Conservation (phyloP, 139 green algal species). For the Micromonas commoda region DNA sequence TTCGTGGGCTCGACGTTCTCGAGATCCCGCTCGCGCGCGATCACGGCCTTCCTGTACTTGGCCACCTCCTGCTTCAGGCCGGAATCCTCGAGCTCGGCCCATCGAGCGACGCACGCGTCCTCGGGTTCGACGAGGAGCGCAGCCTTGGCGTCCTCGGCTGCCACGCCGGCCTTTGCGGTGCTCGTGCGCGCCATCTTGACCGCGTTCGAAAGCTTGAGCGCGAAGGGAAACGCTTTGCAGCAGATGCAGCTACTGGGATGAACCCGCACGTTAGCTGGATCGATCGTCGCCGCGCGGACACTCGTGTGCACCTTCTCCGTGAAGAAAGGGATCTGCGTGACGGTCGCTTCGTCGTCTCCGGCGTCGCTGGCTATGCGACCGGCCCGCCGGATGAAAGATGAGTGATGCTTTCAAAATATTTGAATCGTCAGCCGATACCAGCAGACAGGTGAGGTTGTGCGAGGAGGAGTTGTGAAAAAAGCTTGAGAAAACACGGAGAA, state of each 20-base stretch:
- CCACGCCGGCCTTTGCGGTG: not conserved
- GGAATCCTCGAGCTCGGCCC: constrained; percentile 27
- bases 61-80: constrained; percentile 33
- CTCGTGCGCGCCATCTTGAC: not conserved
- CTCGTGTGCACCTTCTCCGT: too few species aligned
- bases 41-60: constrained; percentile 28
- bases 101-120: constrained; percentile 22
- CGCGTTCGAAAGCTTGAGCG: not conserved
- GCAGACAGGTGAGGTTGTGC: too few species aligned
- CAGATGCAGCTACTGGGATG: not conserved
- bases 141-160: not conserved
- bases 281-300: too few species aligned
- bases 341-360: too few species aligned
- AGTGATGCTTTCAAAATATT: too few species aligned
- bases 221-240: not conserved
- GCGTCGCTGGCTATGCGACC: too few species aligned
- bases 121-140: constrained; percentile 16
- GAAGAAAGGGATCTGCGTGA: too few species aligned
- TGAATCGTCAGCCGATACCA: too few species aligned
- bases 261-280: too few species aligned
- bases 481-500: too few species aligned
- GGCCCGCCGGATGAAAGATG: too few species aligned
- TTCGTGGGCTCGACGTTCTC: constrained; percentile 5
- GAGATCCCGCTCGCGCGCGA: constrained; percentile 20
- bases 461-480: too few species aligned